phyloP scores from a whole-genome alignment of 352 stramenopile species.

The Pythium rhizo-oryzae region DNA sequence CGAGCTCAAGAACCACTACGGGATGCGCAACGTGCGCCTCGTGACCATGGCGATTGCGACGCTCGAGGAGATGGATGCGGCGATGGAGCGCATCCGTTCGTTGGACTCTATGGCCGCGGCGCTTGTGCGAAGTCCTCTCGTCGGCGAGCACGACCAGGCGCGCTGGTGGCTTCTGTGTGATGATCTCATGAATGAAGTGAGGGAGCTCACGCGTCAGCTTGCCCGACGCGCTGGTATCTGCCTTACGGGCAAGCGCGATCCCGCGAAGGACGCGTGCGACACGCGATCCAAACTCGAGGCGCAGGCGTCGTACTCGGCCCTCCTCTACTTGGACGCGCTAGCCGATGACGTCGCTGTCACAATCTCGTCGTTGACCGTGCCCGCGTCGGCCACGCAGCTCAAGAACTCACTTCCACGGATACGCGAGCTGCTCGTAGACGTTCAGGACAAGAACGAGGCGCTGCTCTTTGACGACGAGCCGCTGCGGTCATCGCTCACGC shows the following conservation, averaged over 20 bases:
- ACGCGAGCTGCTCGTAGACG: constrained; percentile 45
- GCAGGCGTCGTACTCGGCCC: constrained; percentile 14
- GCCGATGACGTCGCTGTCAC: constrained; percentile 38
- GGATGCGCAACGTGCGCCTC: constrained; percentile 44
- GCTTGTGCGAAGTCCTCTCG: neutral
- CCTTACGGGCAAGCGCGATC: constrained; percentile 60
- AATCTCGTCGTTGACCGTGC: neutral
- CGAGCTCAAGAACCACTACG: constrained; percentile 66
- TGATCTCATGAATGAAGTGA: constrained; percentile 30
- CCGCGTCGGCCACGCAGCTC: constrained; percentile 4
- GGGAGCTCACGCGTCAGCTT: constrained; percentile 49
- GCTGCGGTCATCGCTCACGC: neutral
- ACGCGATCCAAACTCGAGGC: constrained; percentile 49
- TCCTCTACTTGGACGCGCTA: constrained; percentile 23
- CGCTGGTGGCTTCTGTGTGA: constrained; percentile 16
- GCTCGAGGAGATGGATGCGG: constrained; percentile 62
- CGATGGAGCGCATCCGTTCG: constrained; percentile 39
- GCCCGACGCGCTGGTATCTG: constrained; percentile 69
- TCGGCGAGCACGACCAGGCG: neutral
- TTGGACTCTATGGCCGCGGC: constrained; percentile 32
- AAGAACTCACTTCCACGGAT: constrained; percentile 20
- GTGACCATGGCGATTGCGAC: constrained; percentile 57
- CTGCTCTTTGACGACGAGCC: neutral
- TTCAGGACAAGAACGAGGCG: constrained; percentile 39
- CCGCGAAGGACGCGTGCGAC: constrained; percentile 47